Evolutionary conservation across 805 yeast genomes (phyloP).

Genomic region (Spathaspora arborariae): DNA sequence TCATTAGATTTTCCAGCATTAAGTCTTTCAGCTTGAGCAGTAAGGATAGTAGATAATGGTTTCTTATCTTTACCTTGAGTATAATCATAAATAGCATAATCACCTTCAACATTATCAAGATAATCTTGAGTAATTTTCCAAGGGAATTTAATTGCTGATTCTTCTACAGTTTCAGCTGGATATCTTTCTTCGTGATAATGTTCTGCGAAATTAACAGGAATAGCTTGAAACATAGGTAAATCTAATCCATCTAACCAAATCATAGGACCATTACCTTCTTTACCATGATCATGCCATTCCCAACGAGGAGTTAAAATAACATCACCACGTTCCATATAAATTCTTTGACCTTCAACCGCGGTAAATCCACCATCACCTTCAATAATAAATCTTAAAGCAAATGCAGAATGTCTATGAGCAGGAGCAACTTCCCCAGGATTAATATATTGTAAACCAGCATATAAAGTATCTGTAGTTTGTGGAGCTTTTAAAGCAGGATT

Average conservation of each 20-base stretch:
- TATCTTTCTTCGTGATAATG: slow-evolving; percentile 10
- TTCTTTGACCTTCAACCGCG: slow-evolving; percentile 10
- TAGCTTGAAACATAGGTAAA: slow-evolving; percentile 12
- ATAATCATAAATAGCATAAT: slow-evolving; percentile 10
- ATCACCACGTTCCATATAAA: slow-evolving; percentile 12
- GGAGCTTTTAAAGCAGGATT: slow-evolving; percentile 12
- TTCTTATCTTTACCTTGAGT: neutral
- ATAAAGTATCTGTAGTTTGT: slow-evolving; percentile 12
- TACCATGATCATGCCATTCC: slow-evolving; percentile 13
- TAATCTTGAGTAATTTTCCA: slow-evolving; percentile 8
- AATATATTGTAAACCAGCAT: slow-evolving; percentile 13
- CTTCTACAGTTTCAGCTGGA: slow-evolving; percentile 7
- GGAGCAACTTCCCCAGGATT: slow-evolving; percentile 13
- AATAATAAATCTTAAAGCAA: slow-evolving; percentile 12
- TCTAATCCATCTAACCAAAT: slow-evolving; percentile 13
- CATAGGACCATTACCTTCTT: slow-evolving; percentile 10
- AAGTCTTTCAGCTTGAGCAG: slow-evolving; percentile 12
- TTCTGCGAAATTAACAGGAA: slow-evolving; percentile 12
- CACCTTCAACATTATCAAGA: slow-evolving; percentile 9
- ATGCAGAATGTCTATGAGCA: slow-evolving; percentile 13
- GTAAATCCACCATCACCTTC: slow-evolving; percentile 13
- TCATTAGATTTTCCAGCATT: slow-evolving; percentile 4
- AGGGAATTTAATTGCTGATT: slow-evolving; percentile 10
- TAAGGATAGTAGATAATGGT: slow-evolving; percentile 8
- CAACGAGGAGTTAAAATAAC: slow-evolving; percentile 12